These are phyloP conservation scores for Colletotrichum acutatum DNA, from an alignment of 2,329 filamentous ascomycete genomes.

Conservation along the genomic window DNA sequence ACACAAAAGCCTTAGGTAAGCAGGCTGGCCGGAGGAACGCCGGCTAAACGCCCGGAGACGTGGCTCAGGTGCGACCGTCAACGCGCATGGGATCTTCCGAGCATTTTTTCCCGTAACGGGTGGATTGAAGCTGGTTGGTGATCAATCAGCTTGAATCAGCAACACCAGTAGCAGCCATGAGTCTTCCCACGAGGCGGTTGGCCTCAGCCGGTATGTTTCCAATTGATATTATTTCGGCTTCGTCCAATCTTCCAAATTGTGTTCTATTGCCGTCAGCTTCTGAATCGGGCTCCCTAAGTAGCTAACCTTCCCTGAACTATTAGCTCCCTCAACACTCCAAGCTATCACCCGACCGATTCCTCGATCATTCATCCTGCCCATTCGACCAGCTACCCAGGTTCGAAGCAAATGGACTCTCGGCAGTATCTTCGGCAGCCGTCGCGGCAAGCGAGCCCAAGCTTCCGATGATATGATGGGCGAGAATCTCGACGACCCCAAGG, in stretches of 20 bases:
- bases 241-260: neutral
- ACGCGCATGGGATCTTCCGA: neutral
- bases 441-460: neutral
- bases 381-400: conserved; percentile 41
- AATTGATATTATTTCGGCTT: neutral
- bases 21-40: neutral
- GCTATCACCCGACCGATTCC: conserved; percentile 14
- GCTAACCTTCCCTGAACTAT: neutral
- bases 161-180: conserved; percentile 34
- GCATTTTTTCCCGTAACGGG: conserved; percentile 28
- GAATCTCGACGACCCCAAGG: conserved; percentile 55
- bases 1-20: neutral
- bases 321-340: conserved; percentile 27
- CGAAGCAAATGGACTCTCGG: conserved; percentile 56
- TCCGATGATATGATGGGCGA: conserved; percentile 40
- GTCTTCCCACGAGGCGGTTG: conserved; percentile 38
- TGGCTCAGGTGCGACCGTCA: neutral
- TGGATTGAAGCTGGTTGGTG: conserved; percentile 15
- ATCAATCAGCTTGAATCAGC: neutral
- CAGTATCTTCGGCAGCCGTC: conserved; percentile 48
- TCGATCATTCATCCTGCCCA: conserved; percentile 39
- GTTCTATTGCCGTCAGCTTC: neutral
- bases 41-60: neutral
- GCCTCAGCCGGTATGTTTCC: conserved; percentile 33
- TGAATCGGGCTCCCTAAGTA: neutral